Evolutionary conservation across 805 yeast genomes (phyloP).

Genomic region (Pichia manshurica): DNA sequence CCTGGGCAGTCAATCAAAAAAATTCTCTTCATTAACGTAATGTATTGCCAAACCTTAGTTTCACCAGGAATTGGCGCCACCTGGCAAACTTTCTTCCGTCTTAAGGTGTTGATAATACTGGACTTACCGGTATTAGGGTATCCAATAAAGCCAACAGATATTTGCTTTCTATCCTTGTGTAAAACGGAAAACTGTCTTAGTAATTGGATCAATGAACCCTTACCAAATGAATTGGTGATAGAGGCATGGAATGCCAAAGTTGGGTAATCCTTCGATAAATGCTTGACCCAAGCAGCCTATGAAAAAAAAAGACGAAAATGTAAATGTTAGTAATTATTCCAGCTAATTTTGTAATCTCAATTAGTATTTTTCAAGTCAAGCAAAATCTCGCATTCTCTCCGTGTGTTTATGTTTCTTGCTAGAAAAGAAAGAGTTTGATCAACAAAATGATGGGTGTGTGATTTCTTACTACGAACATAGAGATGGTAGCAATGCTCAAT

Average conservation of each 20-base stretch:
- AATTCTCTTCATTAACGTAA: conserved; percentile 92
- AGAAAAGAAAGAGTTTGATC: too few relatives aligned
- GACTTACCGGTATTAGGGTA: conserved; percentile 99
- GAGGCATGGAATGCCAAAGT: conserved; percentile 98
- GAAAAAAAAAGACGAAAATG: conserved; percentile 10
- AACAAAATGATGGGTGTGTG: conserved; percentile 48
- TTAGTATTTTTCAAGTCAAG: too few relatives aligned
- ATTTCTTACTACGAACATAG: conserved; percentile 81
- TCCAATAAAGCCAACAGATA: conserved; percentile 95
- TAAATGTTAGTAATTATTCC: conserved; percentile 30
- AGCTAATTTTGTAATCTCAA: too few relatives aligned
- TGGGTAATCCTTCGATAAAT: conserved; percentile 83
- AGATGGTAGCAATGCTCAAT: conserved; percentile 5
- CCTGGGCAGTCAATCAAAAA: conserved; percentile 98
- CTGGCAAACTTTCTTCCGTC: conserved; percentile 91
- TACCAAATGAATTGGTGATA: conserved; percentile 94
- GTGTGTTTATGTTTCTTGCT: too few relatives aligned
- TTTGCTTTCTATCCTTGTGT: conserved; percentile 90
- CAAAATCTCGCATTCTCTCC: too few relatives aligned
- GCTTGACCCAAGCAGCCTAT: conserved; percentile 98
- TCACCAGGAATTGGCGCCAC: conserved; percentile 99
- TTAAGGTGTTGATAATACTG: conserved; percentile 85
- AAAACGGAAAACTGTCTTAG: conserved; percentile 87
- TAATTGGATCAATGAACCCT: conserved; percentile 90
- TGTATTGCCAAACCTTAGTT: conserved; percentile 98